Evolutionary conservation across 2,329 filamentous ascomycete species (phyloP), one percentile per base, ranked within the genome.

Genomic region (Alternaria rosae): DNA sequence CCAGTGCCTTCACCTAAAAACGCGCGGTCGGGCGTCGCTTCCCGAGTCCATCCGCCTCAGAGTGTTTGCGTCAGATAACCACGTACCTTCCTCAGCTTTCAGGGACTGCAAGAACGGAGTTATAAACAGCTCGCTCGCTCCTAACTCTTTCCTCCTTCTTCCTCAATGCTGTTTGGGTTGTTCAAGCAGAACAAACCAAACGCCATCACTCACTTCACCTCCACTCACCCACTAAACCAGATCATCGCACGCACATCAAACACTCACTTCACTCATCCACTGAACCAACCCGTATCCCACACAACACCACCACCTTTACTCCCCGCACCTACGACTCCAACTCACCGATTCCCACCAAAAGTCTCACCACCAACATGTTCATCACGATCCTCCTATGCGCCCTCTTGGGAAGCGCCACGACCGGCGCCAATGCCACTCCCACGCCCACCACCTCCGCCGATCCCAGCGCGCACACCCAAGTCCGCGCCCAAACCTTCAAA

Each of bases 131-230:
- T 38, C 35, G n/a, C 35, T 38, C 9, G 5, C n/a, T 9, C 8
- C n/a, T n/a, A 0, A 38, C 5, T 0, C 15, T 3, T n/a, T 17
- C 5, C 15, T 38, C 15, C 9, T 0, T 9, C 8, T 38, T 17
- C 8, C 2, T 17, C 32, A n/a, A 38, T 38, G 35, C 35, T 38
- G 0, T 38, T 38, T 9, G 35, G 35, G 5, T 17, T 38, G 35
- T 38, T 38, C n/a, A 38, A 38, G 35, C 35, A 38, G n/a, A 38
- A 38, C 35, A 17, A 38, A 17, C 35, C n/a, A 38, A n/a, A 38
- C 35, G 15, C 35, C 17, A 15, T 38, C 35, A 38, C 35, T 38
- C 35, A 38, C 15, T 38, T n/a, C 17, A 2, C n/a, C 32, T n/a
- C 10, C 32, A 5, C 32, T 38, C 32, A 38, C 32, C 0, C 15